These are phyloP conservation scores for Epithemia pelagica DNA, from an alignment of 108 stramenopile species.

Conservation along the genomic window DNA sequence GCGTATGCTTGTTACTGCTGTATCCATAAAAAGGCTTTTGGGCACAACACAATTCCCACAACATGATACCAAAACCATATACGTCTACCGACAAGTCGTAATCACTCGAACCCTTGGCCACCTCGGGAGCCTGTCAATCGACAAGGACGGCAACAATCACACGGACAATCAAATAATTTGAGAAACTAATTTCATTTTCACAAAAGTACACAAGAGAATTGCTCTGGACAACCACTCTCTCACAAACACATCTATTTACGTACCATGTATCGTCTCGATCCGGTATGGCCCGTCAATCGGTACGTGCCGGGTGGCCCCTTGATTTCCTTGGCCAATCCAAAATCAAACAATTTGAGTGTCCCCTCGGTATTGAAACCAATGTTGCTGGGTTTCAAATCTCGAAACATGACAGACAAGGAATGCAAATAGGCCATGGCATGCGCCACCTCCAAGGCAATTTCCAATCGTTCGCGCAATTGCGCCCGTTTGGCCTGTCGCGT, in stretches of 20 bases:
- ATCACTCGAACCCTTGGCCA: conserved; percentile 29
- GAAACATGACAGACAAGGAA: conserved; percentile 29
- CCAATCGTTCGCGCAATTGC: conserved; percentile 5
- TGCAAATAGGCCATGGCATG: conserved; percentile 45
- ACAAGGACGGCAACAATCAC: too few species aligned
- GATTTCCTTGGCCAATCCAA: conserved; percentile 65
- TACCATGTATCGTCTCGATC: conserved; percentile 23
- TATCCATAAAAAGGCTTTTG: conserved; percentile 57
- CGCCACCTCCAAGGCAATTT: conserved; percentile 28
- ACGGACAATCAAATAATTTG: too few species aligned
- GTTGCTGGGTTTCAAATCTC: conserved; percentile 61
- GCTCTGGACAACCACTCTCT: too few species aligned
- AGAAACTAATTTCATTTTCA: too few species aligned
- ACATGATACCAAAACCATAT: conserved; percentile 62
- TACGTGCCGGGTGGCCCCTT: conserved; percentile 26
- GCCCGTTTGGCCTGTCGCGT: not conserved
- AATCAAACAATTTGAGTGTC: conserved; percentile 70
- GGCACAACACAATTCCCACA: conserved; percentile 53
- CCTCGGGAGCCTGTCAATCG: conserved; percentile 35
- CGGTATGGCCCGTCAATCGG: conserved; percentile 56
- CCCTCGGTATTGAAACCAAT: conserved; percentile 63
- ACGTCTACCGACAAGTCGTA: conserved; percentile 65
- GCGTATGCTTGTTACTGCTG: conserved; percentile 32
- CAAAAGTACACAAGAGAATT: too few species aligned
- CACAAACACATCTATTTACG: too few species aligned